Base-by-base conservation (phyloP, 2,329 filamentous ascomycete genomes). In the Delphinella strobiligena region DNA sequence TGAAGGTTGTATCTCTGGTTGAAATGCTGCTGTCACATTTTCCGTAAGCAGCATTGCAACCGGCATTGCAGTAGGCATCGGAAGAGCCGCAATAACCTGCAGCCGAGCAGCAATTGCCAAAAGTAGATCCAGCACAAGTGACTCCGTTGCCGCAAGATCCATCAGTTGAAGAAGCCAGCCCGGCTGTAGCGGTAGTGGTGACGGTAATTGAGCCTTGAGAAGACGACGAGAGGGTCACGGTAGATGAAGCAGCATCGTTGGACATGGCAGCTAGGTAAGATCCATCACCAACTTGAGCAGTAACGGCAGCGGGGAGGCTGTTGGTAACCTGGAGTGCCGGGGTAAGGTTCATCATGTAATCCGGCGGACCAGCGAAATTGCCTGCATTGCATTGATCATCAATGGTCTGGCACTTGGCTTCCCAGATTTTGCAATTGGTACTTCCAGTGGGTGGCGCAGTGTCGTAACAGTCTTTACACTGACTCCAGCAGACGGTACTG, bases 401-500 rank as follows among this genome's bases (percentile, higher is more conserved):
- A 45, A 70, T 58, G 15, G 41, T 54, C 32, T 58, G 55, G 61
- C 82, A 86, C 61, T 79, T 80, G 10, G 59, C 53, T 51, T 75
- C 69, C 75, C 75, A 84, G 24, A 70, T 60, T 35, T 67, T 58
- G 59, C 82, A 87, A 47, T 72, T 72, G 1, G 58, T 59, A 45
- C 61, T 59, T 1, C 80, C 80, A 2, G 75, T 76, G 1, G 78
- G 71, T 10, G 72, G 72, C 2, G 73, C 68, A 4, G 60, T 56
- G 33, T 64, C 55, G 60, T 72, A 84, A 65, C 82, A 86, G n/a
- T 48, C 53, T 2, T 68, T 58, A 19, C 61, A 59, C 61, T 85
- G 78, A 18, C 58, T 53, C 65, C 68, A 85, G 66, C 62, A 66
- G 9, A 44, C 42, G 19, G 41, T 44, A 34, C 42, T 44, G 18